Base-by-base conservation (phyloP, 2,329 filamentous ascomycete species). In the Ascochyta pisi region DNA sequence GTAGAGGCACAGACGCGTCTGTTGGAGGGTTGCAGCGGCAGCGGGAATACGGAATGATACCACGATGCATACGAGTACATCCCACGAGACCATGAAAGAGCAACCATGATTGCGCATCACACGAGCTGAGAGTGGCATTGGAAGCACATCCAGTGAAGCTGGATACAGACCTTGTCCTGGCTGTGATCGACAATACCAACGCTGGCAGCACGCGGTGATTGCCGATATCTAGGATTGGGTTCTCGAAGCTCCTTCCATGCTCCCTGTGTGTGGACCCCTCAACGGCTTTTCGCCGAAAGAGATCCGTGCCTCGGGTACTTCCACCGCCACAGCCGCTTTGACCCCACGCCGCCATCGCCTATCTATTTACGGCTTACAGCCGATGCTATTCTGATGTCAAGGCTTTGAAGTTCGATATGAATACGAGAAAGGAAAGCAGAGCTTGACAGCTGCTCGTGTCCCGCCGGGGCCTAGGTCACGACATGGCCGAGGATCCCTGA, bases 1-100 rank as follows among this genome's bases (percentile, higher is more conserved):
- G 71, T 70, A 41, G 47, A 44, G n/a, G n/a, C 12, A 26, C 7
- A 4, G 9, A 16, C n/a, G 33, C 13, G 23, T 13, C 24, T 13
- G 15, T 31, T 15, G 27, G 29, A 31, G 29, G 29, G 9, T 5
- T 12, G 12, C 29, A 12, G 29, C 9, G 3, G 27, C 27, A 31
- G 27, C 27, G 26, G 31, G 6, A n/a, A 22, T 13, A 10, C 27
- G 16, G 33, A 15, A 7, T 5, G n/a, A 43, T 33, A 19, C 19
- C 6, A 13, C 22, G 26, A 31, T 31, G 13, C 12, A 42, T 26
- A 33, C 26, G 26, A 43, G 16, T 31, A 15, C 10, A 31, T 31
- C 29, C 15, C 15, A 19, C 29, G 13, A 45, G 33, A 23, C 31
- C 5, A 24, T 4, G 19, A 45, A 31, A 31, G 12, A 31, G 29